Base-by-base conservation (phyloP, 768 basidiomycete species). In the Leucogyrophana mollusca region DNA sequence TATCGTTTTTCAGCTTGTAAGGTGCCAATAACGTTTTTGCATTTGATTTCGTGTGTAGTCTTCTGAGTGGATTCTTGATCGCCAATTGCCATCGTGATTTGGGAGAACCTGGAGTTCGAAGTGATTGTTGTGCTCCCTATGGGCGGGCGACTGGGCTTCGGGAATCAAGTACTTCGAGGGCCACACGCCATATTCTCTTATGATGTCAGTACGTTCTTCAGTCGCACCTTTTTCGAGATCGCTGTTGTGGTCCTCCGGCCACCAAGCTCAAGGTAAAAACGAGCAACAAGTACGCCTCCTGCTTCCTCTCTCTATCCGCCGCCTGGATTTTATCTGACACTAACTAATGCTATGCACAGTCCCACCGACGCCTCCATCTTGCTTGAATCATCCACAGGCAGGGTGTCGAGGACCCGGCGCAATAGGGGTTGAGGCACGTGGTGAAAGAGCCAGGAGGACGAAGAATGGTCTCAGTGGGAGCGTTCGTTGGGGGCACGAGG, bases 121-220 rank as follows among this genome's bases (percentile, higher is more conserved):
- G 58, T 72, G 11, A 66, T 57, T 14, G 52, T 74, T 10, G 61
- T 57, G 36, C 57, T 78, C 2, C 78, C 76, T 7, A 57, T 56
- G 58, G 6, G 52, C 41, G 4, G 42, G 53, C 11, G 39, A 51
- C 17, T 33, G 37, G 7, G 55, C 63, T 20, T 54, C 68, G 4
- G 42, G 52, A 2, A 67, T 83, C 52, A 70, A 73, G 42, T 56
- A 54, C 4, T 67, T 82, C 21, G 65, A 70, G 47, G 79, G 77
- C 4, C 57, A 67, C 27, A 45, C 78, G 27, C 66, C 64, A 10
- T 69, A 47, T 75, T 71, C 34, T 43, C 36, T 27, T 72, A 79
- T 17, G 46, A 51, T 9, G 43, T 82, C 3, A 62, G 54, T 14
- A 56, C 69, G 9, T 57, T 79, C 13, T 51, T 50, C 18, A 52